Evolutionary conservation across 108 stramenopile genomes (phyloP), one percentile per base, ranked within the genome.

Genomic region (Cylindrotheca fusiformis): DNA sequence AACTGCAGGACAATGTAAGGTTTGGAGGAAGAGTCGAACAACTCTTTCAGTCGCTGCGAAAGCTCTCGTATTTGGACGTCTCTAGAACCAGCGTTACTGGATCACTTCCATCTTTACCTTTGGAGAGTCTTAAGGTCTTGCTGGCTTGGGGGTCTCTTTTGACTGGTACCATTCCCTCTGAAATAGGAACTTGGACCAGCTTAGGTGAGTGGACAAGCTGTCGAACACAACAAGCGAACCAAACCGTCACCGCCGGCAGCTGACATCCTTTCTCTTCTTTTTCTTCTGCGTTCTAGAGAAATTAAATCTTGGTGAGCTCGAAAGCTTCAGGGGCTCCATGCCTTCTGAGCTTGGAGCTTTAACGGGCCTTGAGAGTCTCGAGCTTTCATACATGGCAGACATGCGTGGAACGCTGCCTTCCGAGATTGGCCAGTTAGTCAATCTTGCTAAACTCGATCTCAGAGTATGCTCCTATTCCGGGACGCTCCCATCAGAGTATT

Each of bases 51-150:
- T 12, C 12, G 1, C 3, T 59, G 29, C 17, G 53, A 10, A 44
- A 32, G 0, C n/a, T 71, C 12, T 59, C 53, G 44, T 4, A 63
- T 30, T 23, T 71, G 22, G 61, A 63, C 32, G 50, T 71, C 48
- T 71, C 69, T 23, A 63, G 29, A 23, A 71, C 69, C n/a, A 17
- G 22, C 44, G 20, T 71, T 18, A 20, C 32, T 5, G 69, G 69
- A 2, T 27, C 26, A 19, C 22, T 71, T 63, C 69, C 69, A n/a
- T 36, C 48, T 28, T 47, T 5, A 46, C 30, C 29, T 27, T 22
- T 56, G 2, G 52, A 60, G 21, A 25, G 41, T 4, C 60, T 71
- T 21, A 17, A 45, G 10, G 27, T 20, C 4, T 63, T 71, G 18
- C 53, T 28, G 14, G 52, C 60, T n/a, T 30, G 47, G 46, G 41